Evolutionary conservation across 225 moss, liverwort and hornwort species (phyloP).

Genomic region (Sphagnum contortum): DNA sequence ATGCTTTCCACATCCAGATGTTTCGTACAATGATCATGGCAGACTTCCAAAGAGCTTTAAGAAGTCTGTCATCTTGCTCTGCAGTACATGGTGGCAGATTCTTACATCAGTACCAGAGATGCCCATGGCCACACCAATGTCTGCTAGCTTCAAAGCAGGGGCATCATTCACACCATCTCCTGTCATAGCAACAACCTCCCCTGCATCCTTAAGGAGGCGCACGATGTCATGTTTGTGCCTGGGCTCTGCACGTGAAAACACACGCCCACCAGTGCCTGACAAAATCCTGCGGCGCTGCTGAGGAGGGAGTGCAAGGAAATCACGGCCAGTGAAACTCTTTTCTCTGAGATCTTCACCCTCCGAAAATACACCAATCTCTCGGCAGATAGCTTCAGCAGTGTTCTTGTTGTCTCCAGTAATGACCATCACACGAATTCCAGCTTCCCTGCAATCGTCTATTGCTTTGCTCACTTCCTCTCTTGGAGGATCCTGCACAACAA

Average conservation of each 20-base stretch:
- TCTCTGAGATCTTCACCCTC: conserved; percentile 6
- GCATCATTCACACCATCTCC: conserved; percentile 54
- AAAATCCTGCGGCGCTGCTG: conserved; percentile 3
- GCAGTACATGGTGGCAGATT: too few species aligned
- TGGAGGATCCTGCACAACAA: conserved; percentile 18
- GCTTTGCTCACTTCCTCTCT: conserved; percentile 10
- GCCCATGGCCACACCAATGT: conserved; percentile 54
- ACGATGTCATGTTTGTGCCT: conserved; percentile 24
- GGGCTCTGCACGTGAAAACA: conserved; percentile 23
- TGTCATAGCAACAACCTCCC: conserved; percentile 43
- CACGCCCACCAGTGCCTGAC: conserved; percentile 6
- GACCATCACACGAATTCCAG: conserved; percentile 18
- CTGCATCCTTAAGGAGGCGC: conserved; percentile 11
- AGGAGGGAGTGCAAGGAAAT: conserved; percentile 11
- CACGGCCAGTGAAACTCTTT: conserved; percentile 8
- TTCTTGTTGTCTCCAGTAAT: conserved; percentile 21
- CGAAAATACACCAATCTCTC: conserved; percentile 13
- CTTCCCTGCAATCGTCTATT: conserved; percentile 12
- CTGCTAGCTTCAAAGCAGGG: conserved; percentile 44
- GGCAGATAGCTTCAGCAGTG: conserved; percentile 18
- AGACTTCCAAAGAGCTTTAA: too few species aligned
- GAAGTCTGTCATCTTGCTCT: too few species aligned
- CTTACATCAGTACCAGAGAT: conserved; percentile 34
- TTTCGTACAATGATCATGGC: too few species aligned
- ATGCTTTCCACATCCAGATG: too few species aligned